Evolutionary conservation across 805 yeast genomes (phyloP).

Genomic region (Candida nemodendra): DNA sequence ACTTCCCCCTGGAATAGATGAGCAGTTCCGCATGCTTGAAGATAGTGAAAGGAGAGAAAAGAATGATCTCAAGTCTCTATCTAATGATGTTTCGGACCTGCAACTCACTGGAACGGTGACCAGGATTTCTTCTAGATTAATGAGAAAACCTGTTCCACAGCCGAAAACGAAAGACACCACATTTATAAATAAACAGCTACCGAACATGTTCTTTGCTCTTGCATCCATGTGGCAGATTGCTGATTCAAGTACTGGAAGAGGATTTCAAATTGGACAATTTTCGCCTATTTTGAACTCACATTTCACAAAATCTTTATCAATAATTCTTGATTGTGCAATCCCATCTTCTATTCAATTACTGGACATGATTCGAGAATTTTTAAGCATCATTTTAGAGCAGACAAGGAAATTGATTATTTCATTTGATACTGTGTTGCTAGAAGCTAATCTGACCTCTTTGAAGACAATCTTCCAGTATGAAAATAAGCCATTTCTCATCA

Average conservation of each 20-base stretch:
- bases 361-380: constrained; percentile 58
- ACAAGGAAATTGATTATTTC: constrained; percentile 5
- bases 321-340: constrained; percentile 57
- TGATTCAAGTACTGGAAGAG: constrained; percentile 37
- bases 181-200: constrained; percentile 39
- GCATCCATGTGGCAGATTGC: constrained; percentile 44
- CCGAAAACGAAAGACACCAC: constrained; percentile 26
- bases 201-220: constrained; percentile 53
- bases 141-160: background rate
- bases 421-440: constrained; percentile 12
- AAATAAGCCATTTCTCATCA: background rate
- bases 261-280: constrained; percentile 50
- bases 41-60: constrained; percentile 2
- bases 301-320: constrained; percentile 54
- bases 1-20: constrained; percentile 50
- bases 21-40: constrained; percentile 35
- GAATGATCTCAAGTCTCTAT: constrained; percentile 7
- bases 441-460: constrained; percentile 13
- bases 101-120: constrained; percentile 39
- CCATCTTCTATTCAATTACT: constrained; percentile 50
- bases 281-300: constrained; percentile 56
- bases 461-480: constrained; percentile 7
- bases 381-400: constrained; percentile 31
- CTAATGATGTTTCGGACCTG: constrained; percentile 19
- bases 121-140: constrained; percentile 39